Conservation (phyloP, 768 basidiomycete genomes). For the Xerocomellus dryophilus region DNA sequence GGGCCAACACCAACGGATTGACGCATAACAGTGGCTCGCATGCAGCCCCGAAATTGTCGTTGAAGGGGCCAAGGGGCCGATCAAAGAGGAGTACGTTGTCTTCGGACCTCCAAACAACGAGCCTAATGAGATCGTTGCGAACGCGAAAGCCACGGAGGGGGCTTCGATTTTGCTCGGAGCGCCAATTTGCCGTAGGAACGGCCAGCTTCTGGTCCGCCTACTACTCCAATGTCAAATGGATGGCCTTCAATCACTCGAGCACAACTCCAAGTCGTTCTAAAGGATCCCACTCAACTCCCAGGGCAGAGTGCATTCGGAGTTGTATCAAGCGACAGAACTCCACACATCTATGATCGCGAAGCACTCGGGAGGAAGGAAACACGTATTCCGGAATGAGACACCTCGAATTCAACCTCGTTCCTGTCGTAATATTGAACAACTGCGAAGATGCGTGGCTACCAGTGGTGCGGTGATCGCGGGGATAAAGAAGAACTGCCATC, state of each 20-base stretch:
- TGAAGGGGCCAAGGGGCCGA: neutral
- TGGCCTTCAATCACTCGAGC: neutral
- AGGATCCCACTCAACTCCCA: neutral
- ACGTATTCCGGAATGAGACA: neutral
- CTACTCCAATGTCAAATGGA: neutral
- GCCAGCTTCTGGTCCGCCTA: neutral
- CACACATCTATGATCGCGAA: neutral
- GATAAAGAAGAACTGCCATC: neutral
- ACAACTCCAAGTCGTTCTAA: neutral
- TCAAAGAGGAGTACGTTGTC: constrained; percentile 1
- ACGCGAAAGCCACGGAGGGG: neutral
- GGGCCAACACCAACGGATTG: too few species aligned
- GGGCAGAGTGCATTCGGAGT: neutral
- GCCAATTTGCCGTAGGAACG: neutral
- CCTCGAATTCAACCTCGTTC: neutral
- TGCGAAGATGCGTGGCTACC: neutral
- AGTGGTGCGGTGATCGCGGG: neutral
- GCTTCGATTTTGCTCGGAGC: neutral
- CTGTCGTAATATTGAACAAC: neutral
- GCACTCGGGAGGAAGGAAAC: neutral
- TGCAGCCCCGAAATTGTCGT: too few species aligned
- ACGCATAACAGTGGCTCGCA: neutral
- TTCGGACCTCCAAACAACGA: neutral
- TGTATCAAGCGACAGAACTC: too few species aligned
- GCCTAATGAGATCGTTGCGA: neutral